A percentile compares a stretch with the other conserved stretches of the same genome.
These are phyloP conservation scores for Ophiostoma piceae DNA, from an alignment of 2,329 filamentous ascomycete genomes.

Conservation along the genomic window DNA sequence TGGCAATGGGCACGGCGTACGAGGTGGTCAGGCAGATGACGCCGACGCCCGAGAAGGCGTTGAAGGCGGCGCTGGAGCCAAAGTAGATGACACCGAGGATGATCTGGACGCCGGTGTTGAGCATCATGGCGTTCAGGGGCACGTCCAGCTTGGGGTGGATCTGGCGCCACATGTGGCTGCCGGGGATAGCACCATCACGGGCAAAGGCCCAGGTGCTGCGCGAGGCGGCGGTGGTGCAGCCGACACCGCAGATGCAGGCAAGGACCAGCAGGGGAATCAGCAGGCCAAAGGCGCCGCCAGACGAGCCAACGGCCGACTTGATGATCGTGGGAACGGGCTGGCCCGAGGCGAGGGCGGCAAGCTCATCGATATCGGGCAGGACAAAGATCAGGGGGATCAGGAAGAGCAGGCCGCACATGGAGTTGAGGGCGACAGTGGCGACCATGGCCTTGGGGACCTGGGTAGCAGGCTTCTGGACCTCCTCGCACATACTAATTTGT, in stretches of 20 bases:
- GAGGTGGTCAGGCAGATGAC: constrained; percentile 17
- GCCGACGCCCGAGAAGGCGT: constrained; percentile 11
- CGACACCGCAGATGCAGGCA: constrained; percentile 12
- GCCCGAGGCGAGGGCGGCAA: not conserved
- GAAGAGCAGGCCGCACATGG: constrained; percentile 11
- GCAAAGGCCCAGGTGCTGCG: constrained; percentile 16
- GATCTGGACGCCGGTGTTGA: constrained; percentile 10
- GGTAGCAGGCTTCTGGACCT: constrained; percentile 16
- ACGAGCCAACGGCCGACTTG: constrained; percentile 11
- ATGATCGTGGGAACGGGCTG: constrained; percentile 14
- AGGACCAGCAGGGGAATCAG: constrained; percentile 11
- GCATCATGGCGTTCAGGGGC: constrained; percentile 13
- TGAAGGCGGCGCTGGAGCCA: constrained; percentile 15
- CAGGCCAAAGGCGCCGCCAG: constrained; percentile 6
- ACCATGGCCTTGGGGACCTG: constrained; percentile 17
- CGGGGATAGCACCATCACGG: constrained; percentile 7
- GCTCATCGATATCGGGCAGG: constrained; percentile 11
- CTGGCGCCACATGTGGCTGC: constrained; percentile 12
- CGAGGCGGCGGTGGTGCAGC: constrained; percentile 12
- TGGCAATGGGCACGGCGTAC: constrained; percentile 11
- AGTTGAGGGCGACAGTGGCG: constrained; percentile 8
- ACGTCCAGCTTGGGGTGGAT: constrained; percentile 15
- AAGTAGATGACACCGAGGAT: constrained; percentile 17
- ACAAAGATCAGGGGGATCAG: constrained; percentile 14
- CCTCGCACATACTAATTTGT: constrained; percentile 12